Evolutionary conservation across 305 asterid species (phyloP), one percentile per base, ranked within the genome.

Genomic region (Petunia hybrid): DNA sequence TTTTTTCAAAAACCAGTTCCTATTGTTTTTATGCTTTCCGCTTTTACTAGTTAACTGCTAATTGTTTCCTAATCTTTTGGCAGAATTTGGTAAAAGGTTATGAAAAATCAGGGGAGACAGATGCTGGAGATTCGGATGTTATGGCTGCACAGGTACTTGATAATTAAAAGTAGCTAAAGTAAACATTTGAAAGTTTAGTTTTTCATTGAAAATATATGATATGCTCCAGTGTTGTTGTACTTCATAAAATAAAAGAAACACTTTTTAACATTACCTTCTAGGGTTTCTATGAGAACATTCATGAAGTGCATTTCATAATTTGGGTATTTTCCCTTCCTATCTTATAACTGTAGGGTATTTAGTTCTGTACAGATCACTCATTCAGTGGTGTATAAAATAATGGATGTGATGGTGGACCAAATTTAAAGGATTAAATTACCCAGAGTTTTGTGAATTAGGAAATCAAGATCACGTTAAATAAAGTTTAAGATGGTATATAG

Each of bases 61-160:
- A 41, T 40, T n/a, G 36, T 66, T 66, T 66, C 39, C 4, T 2
- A 5, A 65, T 78, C 6, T 59, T 42, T 9, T 2, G n/a, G 85
- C 89, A 94, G 97, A 86, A 85, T 75, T 66, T 91, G 87, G 70
- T 91, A 60, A 91, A 84, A 86, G 83, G 85, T 80, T 64, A 85
- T 86, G 95, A 88, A 82, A 87, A 83, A 70, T 80, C 85, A 9
- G 93, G 90, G 48, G 95, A 90, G 51, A 6, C 51, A 56, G 41
- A 83, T 22, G 95, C 85, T 70, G 90, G 88, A 59, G 92, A 90
- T 77, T 38, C 79, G 76, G 85, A 92, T 78, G 97, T 87, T 66
- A 75, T 91, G 66, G 90, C 93, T 70, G 67, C 89, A 65, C 97
- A 94, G 94, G 98, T 92, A 77, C 74, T 64, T 66, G 74, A 66